Evolutionary conservation across 805 yeast genomes (phyloP).

Genomic region (Candida easanensis): DNA sequence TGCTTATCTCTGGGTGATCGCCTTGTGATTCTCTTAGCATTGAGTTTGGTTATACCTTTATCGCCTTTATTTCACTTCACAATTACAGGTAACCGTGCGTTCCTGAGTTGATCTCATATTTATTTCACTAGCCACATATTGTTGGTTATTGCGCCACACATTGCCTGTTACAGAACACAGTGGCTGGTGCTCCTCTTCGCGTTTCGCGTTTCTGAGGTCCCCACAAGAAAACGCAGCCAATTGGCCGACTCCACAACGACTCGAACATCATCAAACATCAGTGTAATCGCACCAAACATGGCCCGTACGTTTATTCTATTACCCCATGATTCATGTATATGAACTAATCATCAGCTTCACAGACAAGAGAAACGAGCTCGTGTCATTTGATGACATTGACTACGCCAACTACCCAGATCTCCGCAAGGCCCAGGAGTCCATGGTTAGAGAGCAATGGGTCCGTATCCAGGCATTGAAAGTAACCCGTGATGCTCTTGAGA

Average conservation of each 20-base stretch:
- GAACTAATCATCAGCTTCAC: conserved; percentile 1
- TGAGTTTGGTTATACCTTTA: too few relatives aligned
- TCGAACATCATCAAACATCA: not conserved
- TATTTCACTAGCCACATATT: not conserved
- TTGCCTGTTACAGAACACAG: too few relatives aligned
- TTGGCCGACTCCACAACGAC: not conserved
- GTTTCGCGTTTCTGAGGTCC: too few relatives aligned
- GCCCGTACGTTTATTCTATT: not conserved
- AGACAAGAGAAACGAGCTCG: conserved; percentile 58
- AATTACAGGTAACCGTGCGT: too few relatives aligned
- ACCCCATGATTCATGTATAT: not conserved
- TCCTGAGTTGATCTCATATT: too few relatives aligned
- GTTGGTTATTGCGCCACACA: too few relatives aligned
- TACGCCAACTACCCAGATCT: conserved; percentile 63
- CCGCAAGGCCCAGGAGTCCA: conserved; percentile 70
- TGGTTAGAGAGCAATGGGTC: conserved; percentile 79
- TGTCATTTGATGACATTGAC: conserved; percentile 81
- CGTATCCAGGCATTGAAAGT: conserved; percentile 64
- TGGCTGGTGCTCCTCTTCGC: not conserved
- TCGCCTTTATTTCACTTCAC: too few relatives aligned
- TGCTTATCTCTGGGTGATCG: too few relatives aligned
- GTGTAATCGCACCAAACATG: not conserved
- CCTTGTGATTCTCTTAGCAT: too few relatives aligned
- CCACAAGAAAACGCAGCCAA: conserved; percentile 8
- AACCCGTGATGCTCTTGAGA: conserved; percentile 70